Percentiles rank a stretch among this genome's conserved stretches.
phyloP scores from a whole-genome alignment of 805 yeast species.

The Tetrapisispora phaffii region DNA sequence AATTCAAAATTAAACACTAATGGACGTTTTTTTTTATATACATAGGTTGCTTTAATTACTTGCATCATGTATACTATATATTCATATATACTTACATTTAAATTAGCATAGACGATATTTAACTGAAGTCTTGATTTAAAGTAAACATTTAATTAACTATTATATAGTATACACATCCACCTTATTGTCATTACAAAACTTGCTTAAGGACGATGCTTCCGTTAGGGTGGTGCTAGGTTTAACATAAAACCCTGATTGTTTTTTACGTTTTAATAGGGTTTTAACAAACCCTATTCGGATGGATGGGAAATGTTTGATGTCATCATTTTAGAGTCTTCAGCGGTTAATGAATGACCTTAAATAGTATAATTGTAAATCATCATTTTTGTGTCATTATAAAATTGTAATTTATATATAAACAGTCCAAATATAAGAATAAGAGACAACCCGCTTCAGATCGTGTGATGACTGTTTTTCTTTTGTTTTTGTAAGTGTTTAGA shows the following conservation, averaged over 20 bases:
- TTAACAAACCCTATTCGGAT: background rate
- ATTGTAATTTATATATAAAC: no score
- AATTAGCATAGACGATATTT: background rate
- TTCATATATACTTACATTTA: background rate
- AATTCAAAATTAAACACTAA: background rate
- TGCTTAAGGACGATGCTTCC: no score
- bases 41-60: conserved; percentile 1
- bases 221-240: no score
- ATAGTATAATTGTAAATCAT: background rate
- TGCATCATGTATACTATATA: background rate
- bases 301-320: background rate
- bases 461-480: no score
- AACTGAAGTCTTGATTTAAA: background rate
- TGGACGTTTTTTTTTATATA: background rate
- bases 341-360: conserved; percentile 1
- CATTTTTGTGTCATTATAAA: no score
- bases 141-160: no score
- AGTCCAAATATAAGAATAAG: no score
- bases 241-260: no score
- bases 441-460: no score
- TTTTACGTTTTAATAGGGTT: background rate
- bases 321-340: background rate
- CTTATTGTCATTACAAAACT: no score
- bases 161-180: background rate
- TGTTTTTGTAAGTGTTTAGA: no score